Percentiles rank a stretch among this genome's conserved stretches.
phyloP scores from a whole-genome alignment of 1,284 basidiomycete genomes.

The Athelia sp. region DNA sequence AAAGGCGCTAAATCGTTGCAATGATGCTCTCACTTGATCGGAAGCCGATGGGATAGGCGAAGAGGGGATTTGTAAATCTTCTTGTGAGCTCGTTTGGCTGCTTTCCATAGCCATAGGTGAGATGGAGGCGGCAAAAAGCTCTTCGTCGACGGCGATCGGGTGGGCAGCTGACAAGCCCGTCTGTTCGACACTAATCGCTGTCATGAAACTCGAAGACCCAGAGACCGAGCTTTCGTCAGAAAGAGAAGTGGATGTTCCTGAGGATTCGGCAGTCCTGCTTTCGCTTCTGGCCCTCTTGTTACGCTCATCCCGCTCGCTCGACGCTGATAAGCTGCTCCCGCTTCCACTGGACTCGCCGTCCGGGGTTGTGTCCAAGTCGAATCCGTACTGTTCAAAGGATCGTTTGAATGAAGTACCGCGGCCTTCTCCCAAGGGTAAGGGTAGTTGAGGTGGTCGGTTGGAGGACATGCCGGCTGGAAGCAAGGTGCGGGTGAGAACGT shows the following conservation, averaged over 20 bases:
- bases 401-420: conserved; percentile 43
- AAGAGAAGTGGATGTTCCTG: conserved; percentile 11
- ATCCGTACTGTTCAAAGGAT: conserved; percentile 51
- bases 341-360: conserved; percentile 19
- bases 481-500: no score
- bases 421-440: not conserved
- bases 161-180: conserved; percentile 15
- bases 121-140: not conserved
- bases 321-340: conserved; percentile 19
- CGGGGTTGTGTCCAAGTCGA: conserved; percentile 38
- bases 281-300: conserved; percentile 42
- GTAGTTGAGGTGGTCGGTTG: not conserved
- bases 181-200: conserved; percentile 8
- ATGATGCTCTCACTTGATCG: conserved; percentile 31
- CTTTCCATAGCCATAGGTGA: no score
- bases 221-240: conserved; percentile 21
- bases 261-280: conserved; percentile 28
- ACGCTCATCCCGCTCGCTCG: conserved; percentile 33
- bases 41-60: conserved; percentile 7
- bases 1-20: conserved; percentile 49
- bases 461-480: not conserved
- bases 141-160: conserved; percentile 4
- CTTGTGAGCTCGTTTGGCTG: no score
- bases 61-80: conserved; percentile 3
- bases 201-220: conserved; percentile 9